Evolutionary conservation across 2,329 filamentous ascomycete species (phyloP), one percentile per base, ranked within the genome.

Genomic region (Diplodia sapinea): DNA sequence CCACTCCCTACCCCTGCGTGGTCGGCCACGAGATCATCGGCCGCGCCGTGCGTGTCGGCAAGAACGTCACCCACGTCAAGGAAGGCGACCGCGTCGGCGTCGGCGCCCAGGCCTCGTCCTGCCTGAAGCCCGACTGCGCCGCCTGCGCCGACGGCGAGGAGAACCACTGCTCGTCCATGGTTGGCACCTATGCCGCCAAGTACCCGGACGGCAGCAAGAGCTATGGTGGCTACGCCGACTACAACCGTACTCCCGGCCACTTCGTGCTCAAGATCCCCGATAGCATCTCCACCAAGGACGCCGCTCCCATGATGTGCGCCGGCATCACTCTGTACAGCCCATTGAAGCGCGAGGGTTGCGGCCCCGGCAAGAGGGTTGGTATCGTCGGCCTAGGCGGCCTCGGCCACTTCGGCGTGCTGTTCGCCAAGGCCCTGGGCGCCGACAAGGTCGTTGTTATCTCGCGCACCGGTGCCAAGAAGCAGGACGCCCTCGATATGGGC

Each of bases 281-380:
- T 15, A 74, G 69, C 0, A 70, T 89, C 33, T 72, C 78, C 1
- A 82, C 79, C 36, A 82, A 81, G 11, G 80, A 84, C 68, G 86
- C 85, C 1, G 86, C 91, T 1, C 91, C 91, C 1, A 88, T 95
- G 82, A 83, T 94, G 33, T 94, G 92, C 74, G 92, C 88, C 1
- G 92, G 92, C 1, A 84, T 94, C 64, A 95, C 92, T 0, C 85
- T 89, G 0, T 95, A 86, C 75, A 85, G 86, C 4, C 91, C 92
- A 0, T 79, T 95, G 17, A 84, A 85, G 61, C 84, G 89, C 33
- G 88, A 91, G 43, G 87, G 86, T 1, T 84, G 87, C 40, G 91
- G 91, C 0, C 88, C 89, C 0, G 91, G 91, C 4, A 91, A 91
- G 77, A 83, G 79, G 4, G 89, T 94, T 0, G 91, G 88, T 0